Conservation (phyloP, 805 yeast species). For the Lipomyces sp. region DNA sequence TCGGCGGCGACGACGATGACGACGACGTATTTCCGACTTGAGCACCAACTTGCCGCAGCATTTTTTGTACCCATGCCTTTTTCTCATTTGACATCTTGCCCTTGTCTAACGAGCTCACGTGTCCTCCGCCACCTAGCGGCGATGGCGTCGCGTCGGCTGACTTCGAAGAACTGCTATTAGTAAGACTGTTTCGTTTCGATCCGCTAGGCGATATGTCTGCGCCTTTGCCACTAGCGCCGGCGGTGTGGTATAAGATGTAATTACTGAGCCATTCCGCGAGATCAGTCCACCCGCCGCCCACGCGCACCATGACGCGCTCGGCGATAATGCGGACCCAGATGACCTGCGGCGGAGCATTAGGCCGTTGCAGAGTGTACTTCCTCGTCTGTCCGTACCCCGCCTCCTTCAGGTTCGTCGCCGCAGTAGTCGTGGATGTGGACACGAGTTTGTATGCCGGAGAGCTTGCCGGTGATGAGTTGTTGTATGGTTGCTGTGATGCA, state of each 20-base stretch:
- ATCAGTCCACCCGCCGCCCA: slow-evolving; percentile 32
- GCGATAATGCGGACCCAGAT: slow-evolving; percentile 31
- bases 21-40: slow-evolving; percentile 2
- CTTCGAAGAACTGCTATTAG: too few species aligned
- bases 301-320: slow-evolving; percentile 32
- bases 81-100: slow-evolving; percentile 20
- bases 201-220: slow-evolving; percentile 2
- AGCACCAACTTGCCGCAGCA: slow-evolving; percentile 18
- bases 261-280: slow-evolving; percentile 30
- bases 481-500: background rate
- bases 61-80: slow-evolving; percentile 23
- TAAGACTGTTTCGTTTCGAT: too few species aligned
- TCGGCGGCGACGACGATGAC: background rate
- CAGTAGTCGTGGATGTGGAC: slow-evolving; percentile 1
- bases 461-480: background rate
- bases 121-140: too few species aligned
- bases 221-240: background rate
- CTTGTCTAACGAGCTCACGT: slow-evolving; percentile 8
- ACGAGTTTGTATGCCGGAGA: slow-evolving; percentile 8
- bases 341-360: slow-evolving; percentile 29
- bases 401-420: slow-evolving; percentile 4
- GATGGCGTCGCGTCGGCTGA: too few species aligned
- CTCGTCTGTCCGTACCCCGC: slow-evolving; percentile 31
- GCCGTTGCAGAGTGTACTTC: slow-evolving; percentile 26
- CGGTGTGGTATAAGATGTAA: slow-evolving; percentile 21